Evolutionary conservation across 495 filamentous ascomycete species (phyloP).

Genomic region (Hypoxylon lienhwacheense): DNA sequence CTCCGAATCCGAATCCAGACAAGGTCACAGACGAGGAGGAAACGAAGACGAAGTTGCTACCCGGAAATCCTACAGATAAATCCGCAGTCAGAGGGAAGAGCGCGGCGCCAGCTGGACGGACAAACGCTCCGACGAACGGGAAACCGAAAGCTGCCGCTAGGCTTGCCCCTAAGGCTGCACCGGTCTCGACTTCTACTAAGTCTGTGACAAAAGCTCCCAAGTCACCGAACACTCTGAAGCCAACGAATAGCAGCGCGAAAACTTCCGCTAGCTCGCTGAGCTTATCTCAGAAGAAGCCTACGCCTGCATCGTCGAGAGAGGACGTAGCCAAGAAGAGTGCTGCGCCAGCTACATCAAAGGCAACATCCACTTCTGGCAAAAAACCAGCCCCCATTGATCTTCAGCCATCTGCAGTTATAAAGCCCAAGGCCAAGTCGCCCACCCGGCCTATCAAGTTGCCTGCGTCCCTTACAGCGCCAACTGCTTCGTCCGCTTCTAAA

Average conservation of each 20-base stretch:
- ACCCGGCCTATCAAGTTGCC: constrained; percentile 65
- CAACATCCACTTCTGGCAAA: constrained; percentile 30
- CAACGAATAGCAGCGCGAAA: constrained; percentile 35
- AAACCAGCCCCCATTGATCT: constrained; percentile 42
- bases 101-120: constrained; percentile 11
- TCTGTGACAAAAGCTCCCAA: constrained; percentile 43
- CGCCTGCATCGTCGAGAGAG: constrained; percentile 34
- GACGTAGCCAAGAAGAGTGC: constrained; percentile 34
- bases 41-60: constrained; percentile 28
- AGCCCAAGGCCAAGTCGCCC: constrained; percentile 65
- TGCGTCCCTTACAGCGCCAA: constrained; percentile 63
- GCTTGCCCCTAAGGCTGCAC: constrained; percentile 37
- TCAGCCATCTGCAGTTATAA: constrained; percentile 48
- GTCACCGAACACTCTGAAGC: constrained; percentile 41
- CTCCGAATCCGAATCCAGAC: constrained; percentile 39
- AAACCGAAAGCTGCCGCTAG: constrained; percentile 30
- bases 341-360: constrained; percentile 8
- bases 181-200: constrained; percentile 40
- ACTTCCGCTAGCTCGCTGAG: constrained; percentile 24
- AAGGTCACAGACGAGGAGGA: constrained; percentile 39
- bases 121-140: constrained; percentile 17
- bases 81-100: constrained; percentile 26
- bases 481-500: constrained; percentile 63
- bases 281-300: constrained; percentile 39
- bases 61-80: constrained; percentile 35